A percentile compares a stretch with the other conserved stretches of the same genome.
These are phyloP conservation scores for Handroanthus guayacan DNA, from an alignment of 257 asterid species.

Conservation along the genomic window DNA sequence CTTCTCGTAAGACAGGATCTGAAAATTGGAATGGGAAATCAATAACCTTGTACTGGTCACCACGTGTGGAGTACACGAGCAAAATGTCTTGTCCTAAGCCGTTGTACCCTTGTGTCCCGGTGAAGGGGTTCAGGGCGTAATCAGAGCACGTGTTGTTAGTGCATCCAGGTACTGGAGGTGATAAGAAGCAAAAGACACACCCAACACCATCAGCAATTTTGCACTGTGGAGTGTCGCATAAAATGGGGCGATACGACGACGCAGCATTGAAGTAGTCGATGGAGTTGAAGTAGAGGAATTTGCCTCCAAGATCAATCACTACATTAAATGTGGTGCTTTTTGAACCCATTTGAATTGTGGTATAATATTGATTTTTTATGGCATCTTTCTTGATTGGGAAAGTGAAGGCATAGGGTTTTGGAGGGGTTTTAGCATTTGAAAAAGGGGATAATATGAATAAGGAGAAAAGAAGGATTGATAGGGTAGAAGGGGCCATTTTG, in stretches of 20 bases:
- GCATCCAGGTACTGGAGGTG: slow-evolving; percentile 60
- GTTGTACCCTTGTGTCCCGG: slow-evolving; percentile 52
- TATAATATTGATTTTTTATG: slow-evolving; percentile 53
- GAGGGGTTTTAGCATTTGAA: slow-evolving; percentile 42
- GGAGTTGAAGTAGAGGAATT: slow-evolving; percentile 55
- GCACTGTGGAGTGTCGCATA: slow-evolving; percentile 48
- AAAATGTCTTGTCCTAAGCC: slow-evolving; percentile 52
- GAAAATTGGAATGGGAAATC: slow-evolving; percentile 54
- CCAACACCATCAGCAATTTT: slow-evolving; percentile 47
- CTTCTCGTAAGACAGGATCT: slow-evolving; percentile 43
- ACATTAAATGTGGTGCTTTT: slow-evolving; percentile 43
- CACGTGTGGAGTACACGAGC: slow-evolving; percentile 35
- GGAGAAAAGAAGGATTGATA: slow-evolving; percentile 30
- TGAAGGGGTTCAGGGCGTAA: slow-evolving; percentile 58
- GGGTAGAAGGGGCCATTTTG: slow-evolving; percentile 42
- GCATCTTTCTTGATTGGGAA: slow-evolving; percentile 51
- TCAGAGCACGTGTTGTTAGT: slow-evolving; percentile 64
- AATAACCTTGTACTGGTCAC: slow-evolving; percentile 31
- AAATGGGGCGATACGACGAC: slow-evolving; percentile 49
- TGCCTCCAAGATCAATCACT: slow-evolving; percentile 56
- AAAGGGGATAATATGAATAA: slow-evolving; percentile 13
- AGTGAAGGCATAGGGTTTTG: slow-evolving; percentile 48
- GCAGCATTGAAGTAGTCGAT: slow-evolving; percentile 49
- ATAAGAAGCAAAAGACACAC: slow-evolving; percentile 54
- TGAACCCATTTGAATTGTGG: slow-evolving; percentile 48